Base-by-base conservation (phyloP, 2,329 filamentous ascomycete species). In the Colletotrichum camelliae region DNA sequence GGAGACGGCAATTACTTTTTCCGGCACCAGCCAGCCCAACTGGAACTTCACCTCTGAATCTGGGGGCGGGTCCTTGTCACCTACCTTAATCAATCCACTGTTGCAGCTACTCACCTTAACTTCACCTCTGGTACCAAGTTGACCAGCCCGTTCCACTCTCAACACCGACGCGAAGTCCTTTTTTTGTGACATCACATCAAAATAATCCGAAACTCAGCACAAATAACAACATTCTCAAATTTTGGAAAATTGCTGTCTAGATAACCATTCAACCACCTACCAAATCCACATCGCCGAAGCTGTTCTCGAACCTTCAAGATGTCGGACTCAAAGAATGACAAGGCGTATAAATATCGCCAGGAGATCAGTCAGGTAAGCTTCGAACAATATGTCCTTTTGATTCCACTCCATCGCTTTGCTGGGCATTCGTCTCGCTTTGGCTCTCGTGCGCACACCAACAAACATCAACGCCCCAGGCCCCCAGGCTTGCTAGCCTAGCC, bases 281-380 rank as follows among this genome's bases (percentile, higher is more conserved):
- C n/a, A 52, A 52, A 52, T 52, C 43, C 43, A 52, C 43, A 52
- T 52, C 6, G n/a, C n/a, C 33, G 33, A 39, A 64, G 61, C n/a
- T 13, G 33, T 21, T 64, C 35, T 16, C 13, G 33, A 69, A 33
- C 33, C 24, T 27, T 69, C 67, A 70, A 70, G 27, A 78, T 78
- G 77, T 43, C 72, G 29, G 74, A 77, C 85, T 92, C 91, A 80
- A 91, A 91, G 90, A 83, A 91, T 91, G 81, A 93, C 91, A 85
- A 91, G 82, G 85, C 89, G 77, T 91, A 90, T 81, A 98, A 98
- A 86, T 99, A 98, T 86, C 93, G 96, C 84, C 96, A 97, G 88
- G 97, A 99, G 90, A 99, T 99, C 87, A 97, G 98, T 86, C 96
- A 97, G 94, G 95, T 96, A 84, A 87, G 93, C 68, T 16, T 9